These are phyloP conservation scores for Fimicolochytrium jonesii DNA, from an alignment of 192 early-diverging fungal species.

Conservation along the genomic window DNA sequence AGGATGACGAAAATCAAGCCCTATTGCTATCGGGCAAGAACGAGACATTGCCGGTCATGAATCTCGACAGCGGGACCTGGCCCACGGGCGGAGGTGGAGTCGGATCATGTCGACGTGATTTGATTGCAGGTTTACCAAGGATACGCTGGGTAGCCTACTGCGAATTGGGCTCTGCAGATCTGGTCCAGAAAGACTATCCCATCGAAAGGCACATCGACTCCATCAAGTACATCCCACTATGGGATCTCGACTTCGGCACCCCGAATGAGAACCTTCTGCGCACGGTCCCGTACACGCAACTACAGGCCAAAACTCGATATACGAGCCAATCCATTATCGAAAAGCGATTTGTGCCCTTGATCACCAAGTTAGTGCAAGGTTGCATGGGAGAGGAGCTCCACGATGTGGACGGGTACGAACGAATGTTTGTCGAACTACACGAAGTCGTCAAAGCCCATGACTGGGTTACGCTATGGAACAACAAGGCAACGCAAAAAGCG, in stretches of 20 bases:
- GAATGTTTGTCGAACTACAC: conserved; percentile 39
- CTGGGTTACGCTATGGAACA: conserved; percentile 37
- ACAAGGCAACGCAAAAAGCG: conserved; percentile 30
- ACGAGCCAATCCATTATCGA: conserved; percentile 29
- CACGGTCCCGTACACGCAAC: conserved; percentile 16
- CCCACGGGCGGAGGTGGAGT: conserved; percentile 47
- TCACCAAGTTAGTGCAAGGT: conserved; percentile 30
- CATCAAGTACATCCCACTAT: conserved; percentile 38
- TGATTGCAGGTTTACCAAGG: conserved; percentile 35
- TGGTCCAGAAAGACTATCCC: conserved; percentile 46
- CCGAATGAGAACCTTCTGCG: conserved; percentile 40
- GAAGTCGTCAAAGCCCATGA: conserved; percentile 35
- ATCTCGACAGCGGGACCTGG: conserved; percentile 42
- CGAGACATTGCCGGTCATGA: conserved; percentile 32
- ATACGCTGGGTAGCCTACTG: conserved; percentile 42
- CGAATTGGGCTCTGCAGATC: conserved; percentile 38
- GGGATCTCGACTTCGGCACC: conserved; percentile 44
- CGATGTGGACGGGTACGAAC: conserved; percentile 31
- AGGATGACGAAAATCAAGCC: conserved; percentile 2
- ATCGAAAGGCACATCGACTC: conserved; percentile 43
- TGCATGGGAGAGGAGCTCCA: conserved; percentile 22
- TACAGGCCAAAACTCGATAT: conserved; percentile 13
- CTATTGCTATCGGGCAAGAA: too few species aligned
- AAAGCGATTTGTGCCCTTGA: conserved; percentile 31
- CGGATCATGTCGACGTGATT: conserved; percentile 41